Evolutionary conservation across 768 basidiomycete genomes (phyloP).

Genomic region (Asterophora parasitica): DNA sequence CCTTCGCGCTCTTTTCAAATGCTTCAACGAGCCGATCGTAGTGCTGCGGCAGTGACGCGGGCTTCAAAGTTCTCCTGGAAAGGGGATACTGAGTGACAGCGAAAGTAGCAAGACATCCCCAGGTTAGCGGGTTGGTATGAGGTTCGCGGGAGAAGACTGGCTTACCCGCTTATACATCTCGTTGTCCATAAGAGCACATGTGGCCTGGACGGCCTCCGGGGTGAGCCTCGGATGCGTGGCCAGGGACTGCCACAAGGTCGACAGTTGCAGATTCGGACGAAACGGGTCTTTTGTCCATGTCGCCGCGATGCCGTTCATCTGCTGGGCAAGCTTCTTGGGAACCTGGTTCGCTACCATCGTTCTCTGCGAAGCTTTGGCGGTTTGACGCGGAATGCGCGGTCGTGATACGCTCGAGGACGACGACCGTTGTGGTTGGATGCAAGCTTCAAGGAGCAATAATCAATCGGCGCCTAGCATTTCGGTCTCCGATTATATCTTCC

Average conservation of each 20-base stretch:
- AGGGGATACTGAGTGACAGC: constrained; percentile 51
- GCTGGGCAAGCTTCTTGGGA: constrained; percentile 36
- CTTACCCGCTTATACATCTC: constrained; percentile 54
- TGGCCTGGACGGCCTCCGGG: constrained; percentile 52
- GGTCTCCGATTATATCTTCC: too few relatives aligned
- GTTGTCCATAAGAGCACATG: constrained; percentile 50
- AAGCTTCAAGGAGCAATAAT: too few relatives aligned
- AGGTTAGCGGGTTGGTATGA: constrained; percentile 10
- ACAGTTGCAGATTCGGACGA: constrained; percentile 71
- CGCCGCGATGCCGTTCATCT: constrained; percentile 51
- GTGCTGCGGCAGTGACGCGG: constrained; percentile 67
- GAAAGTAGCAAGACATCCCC: constrained; percentile 14
- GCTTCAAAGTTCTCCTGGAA: constrained; percentile 57
- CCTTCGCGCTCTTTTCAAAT: constrained; percentile 68
- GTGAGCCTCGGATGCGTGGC: constrained; percentile 67
- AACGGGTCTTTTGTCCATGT: constrained; percentile 72
- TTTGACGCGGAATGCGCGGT: not conserved
- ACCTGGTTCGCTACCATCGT: constrained; percentile 19
- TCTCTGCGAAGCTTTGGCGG: not conserved
- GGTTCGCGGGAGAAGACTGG: constrained; percentile 29
- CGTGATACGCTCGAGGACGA: not conserved
- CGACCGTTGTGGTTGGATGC: too few relatives aligned
- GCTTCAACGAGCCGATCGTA: constrained; percentile 72
- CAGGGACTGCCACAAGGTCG: constrained; percentile 57
- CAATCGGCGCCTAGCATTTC: too few relatives aligned